Conservation (phyloP, 345 rosid species). For the Psidium friedrichsthalianum region DNA sequence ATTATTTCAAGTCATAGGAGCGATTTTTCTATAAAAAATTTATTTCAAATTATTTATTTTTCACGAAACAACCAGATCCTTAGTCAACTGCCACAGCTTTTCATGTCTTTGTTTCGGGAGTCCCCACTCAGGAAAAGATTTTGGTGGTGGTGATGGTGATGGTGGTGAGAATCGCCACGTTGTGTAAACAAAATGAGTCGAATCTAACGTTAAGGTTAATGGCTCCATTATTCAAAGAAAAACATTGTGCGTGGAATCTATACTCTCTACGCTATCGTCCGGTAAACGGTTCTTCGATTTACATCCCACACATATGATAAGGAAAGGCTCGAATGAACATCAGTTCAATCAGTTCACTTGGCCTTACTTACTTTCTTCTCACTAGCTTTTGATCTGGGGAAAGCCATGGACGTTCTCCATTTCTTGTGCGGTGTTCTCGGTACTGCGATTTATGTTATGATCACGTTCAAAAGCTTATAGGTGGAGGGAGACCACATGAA, state of each 20-base stretch:
- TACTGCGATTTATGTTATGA: background rate
- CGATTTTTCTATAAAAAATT: no score
- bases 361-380: background rate
- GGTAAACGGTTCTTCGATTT: background rate
- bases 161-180: background rate
- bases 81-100: background rate
- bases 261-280: background rate
- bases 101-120: no score
- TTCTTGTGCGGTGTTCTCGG: background rate
- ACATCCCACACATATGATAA: background rate
- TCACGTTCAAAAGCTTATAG: no score
- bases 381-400: background rate
- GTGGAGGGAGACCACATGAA: no score
- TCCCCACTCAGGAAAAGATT: background rate
- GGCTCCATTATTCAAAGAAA: background rate
- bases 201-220: background rate
- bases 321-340: background rate
- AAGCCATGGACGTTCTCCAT: background rate
- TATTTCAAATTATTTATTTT: no score
- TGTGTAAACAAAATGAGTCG: background rate
- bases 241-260: background rate
- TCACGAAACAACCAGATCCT: no score
- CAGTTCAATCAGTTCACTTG: background rate
- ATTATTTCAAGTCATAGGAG: no score
- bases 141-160: background rate